Percentiles rank a stretch among this genome's conserved stretches.
Conservation (phyloP, 306 rosid species). For the Acacia crassicarpa region DNA sequence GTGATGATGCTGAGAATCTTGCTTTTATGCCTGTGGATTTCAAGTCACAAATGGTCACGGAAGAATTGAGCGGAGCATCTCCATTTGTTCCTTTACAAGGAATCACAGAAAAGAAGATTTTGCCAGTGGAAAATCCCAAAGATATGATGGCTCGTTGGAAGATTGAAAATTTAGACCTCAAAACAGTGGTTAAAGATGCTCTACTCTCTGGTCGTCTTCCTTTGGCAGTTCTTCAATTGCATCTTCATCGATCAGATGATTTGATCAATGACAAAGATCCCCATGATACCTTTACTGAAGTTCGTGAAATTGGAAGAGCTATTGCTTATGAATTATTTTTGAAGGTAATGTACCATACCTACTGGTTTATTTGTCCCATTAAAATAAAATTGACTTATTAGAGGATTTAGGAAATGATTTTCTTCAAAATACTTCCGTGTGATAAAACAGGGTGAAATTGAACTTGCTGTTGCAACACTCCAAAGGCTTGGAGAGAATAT, state of each 20-base stretch:
- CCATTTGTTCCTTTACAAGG: slow-evolving; percentile 51
- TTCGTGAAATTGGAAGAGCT: slow-evolving; percentile 93
- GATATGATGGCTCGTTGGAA: slow-evolving; percentile 98
- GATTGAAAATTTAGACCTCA: slow-evolving; percentile 78
- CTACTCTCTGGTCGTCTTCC: slow-evolving; percentile 95
- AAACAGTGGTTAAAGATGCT: slow-evolving; percentile 91
- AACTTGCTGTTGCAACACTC: slow-evolving; percentile 86
- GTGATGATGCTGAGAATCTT: slow-evolving; percentile 50
- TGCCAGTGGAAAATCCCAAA: slow-evolving; percentile 76
- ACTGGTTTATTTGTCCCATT: slow-evolving; percentile 24
- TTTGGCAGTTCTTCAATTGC: slow-evolving; percentile 93
- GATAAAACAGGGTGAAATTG: slow-evolving; percentile 85
- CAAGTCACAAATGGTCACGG: slow-evolving; percentile 46
- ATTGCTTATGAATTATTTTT: slow-evolving; percentile 94
- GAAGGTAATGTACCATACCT: slow-evolving; percentile 58
- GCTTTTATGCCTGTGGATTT: slow-evolving; percentile 55
- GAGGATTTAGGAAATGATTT: background rate
- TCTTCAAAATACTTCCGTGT: slow-evolving; percentile 6
- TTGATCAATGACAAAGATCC: slow-evolving; percentile 65
- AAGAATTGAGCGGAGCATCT: slow-evolving; percentile 52
- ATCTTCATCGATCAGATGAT: slow-evolving; percentile 73
- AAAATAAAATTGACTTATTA: slow-evolving; percentile 28
- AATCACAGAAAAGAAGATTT: slow-evolving; percentile 45
- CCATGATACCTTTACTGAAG: slow-evolving; percentile 79
- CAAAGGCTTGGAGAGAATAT: slow-evolving; percentile 95